phyloP scores from a whole-genome alignment of 441 rosid genomes.

The Euphorbia corollata region DNA sequence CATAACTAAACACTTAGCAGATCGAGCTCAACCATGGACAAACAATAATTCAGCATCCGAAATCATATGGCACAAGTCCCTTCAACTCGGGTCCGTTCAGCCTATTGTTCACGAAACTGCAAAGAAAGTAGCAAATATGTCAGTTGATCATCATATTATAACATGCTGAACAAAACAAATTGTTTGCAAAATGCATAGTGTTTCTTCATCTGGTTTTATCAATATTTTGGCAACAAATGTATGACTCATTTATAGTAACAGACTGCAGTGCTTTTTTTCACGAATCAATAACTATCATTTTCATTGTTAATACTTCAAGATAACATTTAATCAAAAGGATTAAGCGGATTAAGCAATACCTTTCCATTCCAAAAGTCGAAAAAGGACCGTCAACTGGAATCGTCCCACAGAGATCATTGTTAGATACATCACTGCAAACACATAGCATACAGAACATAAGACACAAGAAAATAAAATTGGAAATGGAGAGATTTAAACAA shows the following conservation, averaged over 20 bases:
- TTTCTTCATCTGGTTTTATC: neutral
- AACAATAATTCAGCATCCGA: conserved; percentile 46
- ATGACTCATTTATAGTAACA: neutral
- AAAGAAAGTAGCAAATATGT: conserved; percentile 13
- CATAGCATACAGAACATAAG: conserved; percentile 3
- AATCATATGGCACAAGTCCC: conserved; percentile 61
- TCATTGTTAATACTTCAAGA: neutral
- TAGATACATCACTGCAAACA: conserved; percentile 56
- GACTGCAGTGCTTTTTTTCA: neutral
- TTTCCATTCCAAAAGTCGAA: conserved; percentile 41
- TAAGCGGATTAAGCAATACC: conserved; percentile 26
- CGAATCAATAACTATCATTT: neutral
- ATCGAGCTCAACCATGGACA: neutral
- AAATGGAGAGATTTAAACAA: neutral
- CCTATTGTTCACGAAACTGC: conserved; percentile 52
- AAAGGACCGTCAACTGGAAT: conserved; percentile 73
- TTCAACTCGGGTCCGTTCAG: conserved; percentile 68
- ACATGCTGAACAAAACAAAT: neutral
- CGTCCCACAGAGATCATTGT: conserved; percentile 68
- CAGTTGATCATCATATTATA: neutral
- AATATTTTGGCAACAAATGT: neutral
- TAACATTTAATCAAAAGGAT: neutral
- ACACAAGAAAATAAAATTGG: neutral
- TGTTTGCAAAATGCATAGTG: neutral
- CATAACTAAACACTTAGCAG: neutral